A percentile compares a stretch with the other conserved stretches of the same genome.
These are phyloP conservation scores for Arachnomyces sp. DNA, from an alignment of 2,329 filamentous ascomycete genomes.

Conservation along the genomic window DNA sequence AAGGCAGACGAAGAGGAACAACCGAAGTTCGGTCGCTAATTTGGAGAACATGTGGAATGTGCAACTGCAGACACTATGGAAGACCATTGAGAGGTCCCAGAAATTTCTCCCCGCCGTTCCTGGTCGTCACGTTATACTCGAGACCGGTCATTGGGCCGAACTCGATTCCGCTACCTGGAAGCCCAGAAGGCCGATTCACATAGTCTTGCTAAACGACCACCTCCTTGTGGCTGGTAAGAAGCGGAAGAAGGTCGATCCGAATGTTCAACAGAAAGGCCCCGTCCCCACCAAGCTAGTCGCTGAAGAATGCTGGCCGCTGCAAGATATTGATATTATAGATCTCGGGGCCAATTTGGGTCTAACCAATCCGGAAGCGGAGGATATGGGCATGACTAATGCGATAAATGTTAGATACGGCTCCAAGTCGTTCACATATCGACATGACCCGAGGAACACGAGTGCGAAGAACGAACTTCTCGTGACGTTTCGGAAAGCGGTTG, in stretches of 20 bases:
- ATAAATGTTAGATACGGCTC: slow-evolving; percentile 84
- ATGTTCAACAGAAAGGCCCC: slow-evolving; percentile 35
- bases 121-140: slow-evolving; percentile 88
- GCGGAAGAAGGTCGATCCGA: slow-evolving; percentile 75
- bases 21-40: slow-evolving; percentile 80
- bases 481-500: slow-evolving; percentile 85
- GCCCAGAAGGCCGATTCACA: slow-evolving; percentile 76
- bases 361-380: slow-evolving; percentile 35
- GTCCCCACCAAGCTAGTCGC: slow-evolving; percentile 70
- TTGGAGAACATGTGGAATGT: slow-evolving; percentile 61
- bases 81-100: slow-evolving; percentile 94
- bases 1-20: slow-evolving; percentile 51
- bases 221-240: slow-evolving; percentile 84
- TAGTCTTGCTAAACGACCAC: slow-evolving; percentile 92
- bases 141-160: slow-evolving; percentile 91
- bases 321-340: slow-evolving; percentile 89
- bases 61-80: slow-evolving; percentile 76
- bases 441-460: slow-evolving; percentile 68
- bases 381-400: slow-evolving; percentile 66
- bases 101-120: slow-evolving; percentile 88
- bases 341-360: slow-evolving; percentile 51
- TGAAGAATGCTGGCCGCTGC: slow-evolving; percentile 86
- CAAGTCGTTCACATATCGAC: slow-evolving; percentile 91
- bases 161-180: slow-evolving; percentile 97
- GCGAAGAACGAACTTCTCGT: slow-evolving; percentile 77